Evolutionary conservation across 2,329 filamentous ascomycete genomes (phyloP).

Genomic region (Trichoderma guizhouense): DNA sequence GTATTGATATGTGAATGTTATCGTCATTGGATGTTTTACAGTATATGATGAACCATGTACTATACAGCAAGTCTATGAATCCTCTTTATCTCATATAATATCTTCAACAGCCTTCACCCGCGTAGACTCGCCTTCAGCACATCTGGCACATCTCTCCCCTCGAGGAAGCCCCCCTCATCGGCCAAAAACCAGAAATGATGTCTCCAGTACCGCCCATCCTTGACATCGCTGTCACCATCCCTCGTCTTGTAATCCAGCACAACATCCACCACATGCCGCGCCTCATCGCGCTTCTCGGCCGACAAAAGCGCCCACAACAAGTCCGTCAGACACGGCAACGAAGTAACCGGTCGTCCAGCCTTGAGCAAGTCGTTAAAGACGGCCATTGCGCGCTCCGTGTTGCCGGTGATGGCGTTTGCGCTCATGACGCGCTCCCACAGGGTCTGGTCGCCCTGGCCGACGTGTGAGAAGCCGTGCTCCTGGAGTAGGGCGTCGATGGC

Average conservation of each 20-base stretch:
- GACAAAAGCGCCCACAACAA: slow-evolving; percentile 38
- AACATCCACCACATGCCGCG: slow-evolving; percentile 32
- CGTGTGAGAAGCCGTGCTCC: slow-evolving; percentile 46
- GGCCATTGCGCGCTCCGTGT: slow-evolving; percentile 47
- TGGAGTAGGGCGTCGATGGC: slow-evolving; percentile 60
- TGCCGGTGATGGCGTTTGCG: slow-evolving; percentile 57
- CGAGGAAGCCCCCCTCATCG: slow-evolving; percentile 38
- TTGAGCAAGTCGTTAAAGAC: slow-evolving; percentile 46
- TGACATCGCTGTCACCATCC: neutral
- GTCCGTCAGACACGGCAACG: slow-evolving; percentile 42
- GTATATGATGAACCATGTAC: neutral
- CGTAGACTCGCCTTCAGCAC: slow-evolving; percentile 20
- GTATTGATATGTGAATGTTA: neutral
- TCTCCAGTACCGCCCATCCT: slow-evolving; percentile 39
- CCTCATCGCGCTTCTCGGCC: slow-evolving; percentile 26
- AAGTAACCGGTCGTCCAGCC: slow-evolving; percentile 39
- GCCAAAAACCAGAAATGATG: slow-evolving; percentile 52
- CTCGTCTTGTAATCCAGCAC: slow-evolving; percentile 29
- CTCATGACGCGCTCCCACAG: slow-evolving; percentile 70
- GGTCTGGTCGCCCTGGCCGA: slow-evolving; percentile 49
- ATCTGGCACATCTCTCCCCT: slow-evolving; percentile 23
- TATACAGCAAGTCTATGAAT: neutral
- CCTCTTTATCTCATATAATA: neutral
- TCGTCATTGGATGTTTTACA: neutral
- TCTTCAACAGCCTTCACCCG: neutral